Evolutionary conservation across 768 basidiomycete species (phyloP).

Genomic region (Lentinula raphanica): DNA sequence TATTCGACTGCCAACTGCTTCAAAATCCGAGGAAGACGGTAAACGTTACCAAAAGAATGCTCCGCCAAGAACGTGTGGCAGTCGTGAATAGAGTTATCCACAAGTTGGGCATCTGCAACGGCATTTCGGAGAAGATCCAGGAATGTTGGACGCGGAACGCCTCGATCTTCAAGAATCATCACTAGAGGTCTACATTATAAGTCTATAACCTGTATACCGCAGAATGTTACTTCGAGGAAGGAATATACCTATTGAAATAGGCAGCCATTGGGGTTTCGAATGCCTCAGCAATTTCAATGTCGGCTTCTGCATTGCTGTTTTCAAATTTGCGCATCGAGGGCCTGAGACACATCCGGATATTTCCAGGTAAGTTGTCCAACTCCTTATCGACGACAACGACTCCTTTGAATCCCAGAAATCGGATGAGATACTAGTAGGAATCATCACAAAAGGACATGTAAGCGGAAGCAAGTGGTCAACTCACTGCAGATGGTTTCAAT

Average conservation of each 20-base stretch:
- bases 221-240: neutral
- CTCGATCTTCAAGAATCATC: slow-evolving; percentile 75
- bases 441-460: no score
- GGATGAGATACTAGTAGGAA: slow-evolving; percentile 62
- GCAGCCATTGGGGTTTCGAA: slow-evolving; percentile 56
- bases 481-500: slow-evolving; percentile 56
- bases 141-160: slow-evolving; percentile 55
- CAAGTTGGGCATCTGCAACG: slow-evolving; percentile 51
- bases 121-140: slow-evolving; percentile 55
- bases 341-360: slow-evolving; percentile 65
- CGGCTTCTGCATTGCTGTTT: slow-evolving; percentile 44
- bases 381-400: slow-evolving; percentile 64
- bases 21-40: slow-evolving; percentile 48
- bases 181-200: slow-evolving; percentile 51
- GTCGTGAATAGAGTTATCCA: slow-evolving; percentile 48
- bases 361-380: slow-evolving; percentile 36
- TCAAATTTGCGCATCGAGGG: slow-evolving; percentile 75
- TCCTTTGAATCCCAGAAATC: slow-evolving; percentile 82
- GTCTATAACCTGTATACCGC: neutral
- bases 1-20: slow-evolving; percentile 35
- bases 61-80: slow-evolving; percentile 45
- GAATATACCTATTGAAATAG: slow-evolving; percentile 65
- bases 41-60: slow-evolving; percentile 42
- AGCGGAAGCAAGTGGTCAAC: no score
- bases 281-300: slow-evolving; percentile 69